Evolutionary conservation across 192 early-diverging fungal species (phyloP).

Genomic region (Haplosporangium gracile): DNA sequence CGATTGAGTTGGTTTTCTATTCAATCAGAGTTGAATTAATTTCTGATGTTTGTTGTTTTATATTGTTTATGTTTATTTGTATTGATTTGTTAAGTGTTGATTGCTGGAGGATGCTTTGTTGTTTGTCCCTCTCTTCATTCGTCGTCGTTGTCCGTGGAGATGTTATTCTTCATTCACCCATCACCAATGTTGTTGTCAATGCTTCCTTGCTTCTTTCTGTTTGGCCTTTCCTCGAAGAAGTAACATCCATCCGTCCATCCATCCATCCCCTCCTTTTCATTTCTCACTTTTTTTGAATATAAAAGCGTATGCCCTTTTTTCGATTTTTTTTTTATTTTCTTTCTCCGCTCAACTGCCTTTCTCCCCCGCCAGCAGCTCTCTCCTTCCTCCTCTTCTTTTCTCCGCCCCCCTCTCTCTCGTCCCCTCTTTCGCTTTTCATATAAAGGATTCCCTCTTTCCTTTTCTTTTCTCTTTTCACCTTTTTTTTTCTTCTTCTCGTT

Average conservation of each 20-base stretch:
- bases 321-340: not conserved
- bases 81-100: not conserved
- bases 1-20: not conserved
- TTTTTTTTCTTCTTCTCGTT: not conserved
- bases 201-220: not conserved
- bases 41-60: not conserved
- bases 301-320: not conserved
- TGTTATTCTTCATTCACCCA: too few relatives aligned
- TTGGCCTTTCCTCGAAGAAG: not conserved
- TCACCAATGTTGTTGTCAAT: not conserved
- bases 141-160: not conserved
- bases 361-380: not conserved
- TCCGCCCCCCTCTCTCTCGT: not conserved
- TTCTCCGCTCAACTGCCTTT: constrained; percentile 10
- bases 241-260: not conserved
- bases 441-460: not conserved
- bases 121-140: not conserved
- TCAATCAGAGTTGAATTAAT: not conserved
- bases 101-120: not conserved
- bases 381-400: not conserved
- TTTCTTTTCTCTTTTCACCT: not conserved
- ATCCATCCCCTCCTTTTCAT: not conserved
- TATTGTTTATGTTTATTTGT: not conserved
- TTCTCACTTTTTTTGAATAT: not conserved
- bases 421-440: not conserved